Evolutionary conservation across 208 protist genomes (phyloP).

Genomic region (Acanthamoeba culbertsoni): DNA sequence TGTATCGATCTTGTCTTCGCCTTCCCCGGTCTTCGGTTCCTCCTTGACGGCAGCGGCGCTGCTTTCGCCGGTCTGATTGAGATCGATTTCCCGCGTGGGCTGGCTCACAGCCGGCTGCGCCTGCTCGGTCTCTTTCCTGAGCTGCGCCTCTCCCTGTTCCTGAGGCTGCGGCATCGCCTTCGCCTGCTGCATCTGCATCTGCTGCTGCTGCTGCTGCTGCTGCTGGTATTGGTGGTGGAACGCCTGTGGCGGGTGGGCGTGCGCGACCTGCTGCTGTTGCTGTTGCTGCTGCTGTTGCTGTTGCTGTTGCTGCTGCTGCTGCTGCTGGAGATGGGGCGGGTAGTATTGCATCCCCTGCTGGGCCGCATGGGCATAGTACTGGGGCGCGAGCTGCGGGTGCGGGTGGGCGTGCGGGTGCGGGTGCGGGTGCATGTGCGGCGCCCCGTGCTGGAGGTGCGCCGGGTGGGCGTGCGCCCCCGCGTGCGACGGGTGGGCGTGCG

Average conservation of each 20-base stretch:
- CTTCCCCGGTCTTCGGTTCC: not conserved
- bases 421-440: not conserved
- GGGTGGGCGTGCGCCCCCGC: not conserved
- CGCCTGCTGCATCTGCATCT: not conserved
- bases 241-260: too few relatives aligned
- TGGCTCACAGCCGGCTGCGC: not conserved
- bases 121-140: not conserved
- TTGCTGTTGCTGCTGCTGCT: not conserved
- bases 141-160: not conserved
- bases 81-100: not conserved
- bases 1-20: not conserved
- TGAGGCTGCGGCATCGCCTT: not conserved
- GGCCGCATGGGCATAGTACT: not conserved
- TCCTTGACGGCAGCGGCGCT: not conserved
- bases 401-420: not conserved
- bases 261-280: not conserved
- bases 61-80: not conserved
- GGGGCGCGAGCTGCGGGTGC: not conserved
- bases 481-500: not conserved
- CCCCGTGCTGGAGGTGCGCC: not conserved
- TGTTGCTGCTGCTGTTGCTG: not conserved
- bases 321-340: not conserved
- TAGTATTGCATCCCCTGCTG: not conserved
- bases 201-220: not conserved
- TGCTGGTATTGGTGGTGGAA: not conserved